Evolutionary conservation across 2,329 filamentous ascomycete species (phyloP).

Genomic region (Zelopaecilomyces penicillatus): DNA sequence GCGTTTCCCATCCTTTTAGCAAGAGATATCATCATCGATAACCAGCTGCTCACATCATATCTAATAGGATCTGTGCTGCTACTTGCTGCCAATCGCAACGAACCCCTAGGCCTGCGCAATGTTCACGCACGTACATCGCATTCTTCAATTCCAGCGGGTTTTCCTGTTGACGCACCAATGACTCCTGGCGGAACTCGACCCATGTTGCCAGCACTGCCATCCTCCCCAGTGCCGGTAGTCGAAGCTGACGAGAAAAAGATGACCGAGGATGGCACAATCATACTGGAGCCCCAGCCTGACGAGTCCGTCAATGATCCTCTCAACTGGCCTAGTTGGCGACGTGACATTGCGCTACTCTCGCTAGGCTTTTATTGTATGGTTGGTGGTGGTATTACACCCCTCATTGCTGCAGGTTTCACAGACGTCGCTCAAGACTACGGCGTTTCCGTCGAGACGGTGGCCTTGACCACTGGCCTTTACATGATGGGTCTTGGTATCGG

Average conservation of each 20-base stretch:
- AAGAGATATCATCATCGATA: constrained; percentile 1
- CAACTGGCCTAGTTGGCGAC: constrained; percentile 79
- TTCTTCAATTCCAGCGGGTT: constrained; percentile 45
- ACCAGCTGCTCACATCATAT: background rate
- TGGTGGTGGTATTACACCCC: constrained; percentile 84
- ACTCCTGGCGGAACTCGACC: constrained; percentile 19
- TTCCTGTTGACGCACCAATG: constrained; percentile 27
- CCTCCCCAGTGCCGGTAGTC: constrained; percentile 4
- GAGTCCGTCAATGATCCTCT: constrained; percentile 85
- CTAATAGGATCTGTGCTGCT: constrained; percentile 49
- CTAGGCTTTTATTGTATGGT: constrained; percentile 90
- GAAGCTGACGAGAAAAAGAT: constrained; percentile 53
- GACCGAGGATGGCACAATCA: constrained; percentile 73
- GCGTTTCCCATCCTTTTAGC: background rate
- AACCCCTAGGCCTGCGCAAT: constrained; percentile 51
- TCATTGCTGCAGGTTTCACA: constrained; percentile 83
- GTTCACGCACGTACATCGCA: constrained; percentile 49
- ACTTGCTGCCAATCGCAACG: constrained; percentile 46
- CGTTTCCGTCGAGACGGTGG: constrained; percentile 63
- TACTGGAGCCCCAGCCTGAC: constrained; percentile 85
- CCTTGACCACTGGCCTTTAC: constrained; percentile 82
- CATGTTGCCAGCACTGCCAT: background rate
- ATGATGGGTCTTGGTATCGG: constrained; percentile 91
- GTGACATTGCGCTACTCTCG: constrained; percentile 71
- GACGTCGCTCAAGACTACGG: constrained; percentile 60